phyloP scores from a whole-genome alignment of 345 rosid genomes.

The rapeseed (Brassica napus) region DNA sequence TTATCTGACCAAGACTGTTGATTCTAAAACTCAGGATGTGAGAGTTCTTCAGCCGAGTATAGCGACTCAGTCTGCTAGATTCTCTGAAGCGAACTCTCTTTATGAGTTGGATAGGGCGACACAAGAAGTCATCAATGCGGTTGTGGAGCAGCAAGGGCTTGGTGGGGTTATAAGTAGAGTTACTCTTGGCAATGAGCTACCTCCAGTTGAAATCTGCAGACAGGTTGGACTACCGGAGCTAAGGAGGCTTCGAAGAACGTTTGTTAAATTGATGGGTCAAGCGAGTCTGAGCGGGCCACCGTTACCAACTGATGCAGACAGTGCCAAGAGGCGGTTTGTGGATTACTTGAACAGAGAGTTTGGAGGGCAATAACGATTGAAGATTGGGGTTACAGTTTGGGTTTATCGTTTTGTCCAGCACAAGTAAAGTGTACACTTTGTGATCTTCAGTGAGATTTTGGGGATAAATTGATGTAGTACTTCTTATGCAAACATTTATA shows the following conservation, averaged over 20 bases:
- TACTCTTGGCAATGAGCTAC: conserved; percentile 59
- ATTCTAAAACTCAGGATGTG: conserved; percentile 67
- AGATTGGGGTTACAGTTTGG: conserved; percentile 5
- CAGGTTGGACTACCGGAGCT: conserved; percentile 87
- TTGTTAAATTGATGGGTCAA: conserved; percentile 83
- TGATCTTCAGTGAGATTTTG: background rate
- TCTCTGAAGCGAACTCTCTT: conserved; percentile 79
- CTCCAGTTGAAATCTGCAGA: conserved; percentile 58
- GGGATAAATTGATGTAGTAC: conserved; percentile 9
- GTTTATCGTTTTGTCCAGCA: background rate
- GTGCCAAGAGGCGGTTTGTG: conserved; percentile 88
- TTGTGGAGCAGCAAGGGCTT: conserved; percentile 75
- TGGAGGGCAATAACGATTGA: conserved; percentile 49
- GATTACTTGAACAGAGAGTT: conserved; percentile 92
- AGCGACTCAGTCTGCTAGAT: conserved; percentile 69
- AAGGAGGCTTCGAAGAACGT: conserved; percentile 78
- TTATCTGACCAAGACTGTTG: conserved; percentile 72
- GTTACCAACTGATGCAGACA: conserved; percentile 80
- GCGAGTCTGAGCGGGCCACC: conserved; percentile 87
- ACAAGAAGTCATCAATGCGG: conserved; percentile 69
- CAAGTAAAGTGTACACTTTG: conserved; percentile 2
- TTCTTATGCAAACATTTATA: no score
- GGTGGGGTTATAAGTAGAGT: conserved; percentile 73
- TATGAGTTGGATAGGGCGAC: conserved; percentile 89
- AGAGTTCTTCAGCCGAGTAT: conserved; percentile 87